A percentile compares a stretch with the other conserved stretches of the same genome.
These are phyloP conservation scores for Pseudocercospora pini-densiflorae DNA, from an alignment of 2,329 filamentous ascomycete species.

Conservation along the genomic window DNA sequence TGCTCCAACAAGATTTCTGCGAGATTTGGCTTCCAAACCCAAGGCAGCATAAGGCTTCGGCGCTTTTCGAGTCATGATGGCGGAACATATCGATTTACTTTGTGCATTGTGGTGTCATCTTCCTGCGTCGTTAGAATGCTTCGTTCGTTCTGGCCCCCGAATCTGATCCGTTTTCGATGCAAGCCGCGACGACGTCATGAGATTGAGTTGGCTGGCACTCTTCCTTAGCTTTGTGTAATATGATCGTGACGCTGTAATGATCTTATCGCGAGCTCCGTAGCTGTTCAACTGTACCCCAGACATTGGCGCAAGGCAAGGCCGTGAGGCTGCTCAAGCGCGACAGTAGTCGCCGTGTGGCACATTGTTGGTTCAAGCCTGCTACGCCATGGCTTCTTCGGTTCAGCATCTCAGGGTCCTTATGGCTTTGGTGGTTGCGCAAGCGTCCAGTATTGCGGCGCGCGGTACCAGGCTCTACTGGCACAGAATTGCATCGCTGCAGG, in stretches of 20 bases:
- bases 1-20: not conserved
- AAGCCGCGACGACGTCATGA: not conserved
- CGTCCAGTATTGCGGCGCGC: not conserved
- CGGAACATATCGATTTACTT: not conserved
- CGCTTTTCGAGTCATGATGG: not conserved
- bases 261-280: not conserved
- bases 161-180: not conserved
- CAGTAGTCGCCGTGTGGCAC: constrained; percentile 9
- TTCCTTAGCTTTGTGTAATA: not conserved
- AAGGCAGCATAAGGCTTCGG: not conserved
- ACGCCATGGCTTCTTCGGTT: not conserved
- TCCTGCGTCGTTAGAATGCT: not conserved
- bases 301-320: not conserved
- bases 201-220: not conserved
- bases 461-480: not conserved
- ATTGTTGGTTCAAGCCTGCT: constrained; percentile 4
- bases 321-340: not conserved
- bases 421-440: not conserved
- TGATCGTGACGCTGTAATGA: not conserved
- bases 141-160: no score
- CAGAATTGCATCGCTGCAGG: not conserved
- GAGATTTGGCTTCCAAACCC: not conserved
- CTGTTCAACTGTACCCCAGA: not conserved
- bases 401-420: not conserved
- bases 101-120: not conserved